Percentiles rank a stretch among this genome's conserved stretches.
phyloP scores from a whole-genome alignment of 192 early-diverging fungal genomes.

The Mortierella antarctica region DNA sequence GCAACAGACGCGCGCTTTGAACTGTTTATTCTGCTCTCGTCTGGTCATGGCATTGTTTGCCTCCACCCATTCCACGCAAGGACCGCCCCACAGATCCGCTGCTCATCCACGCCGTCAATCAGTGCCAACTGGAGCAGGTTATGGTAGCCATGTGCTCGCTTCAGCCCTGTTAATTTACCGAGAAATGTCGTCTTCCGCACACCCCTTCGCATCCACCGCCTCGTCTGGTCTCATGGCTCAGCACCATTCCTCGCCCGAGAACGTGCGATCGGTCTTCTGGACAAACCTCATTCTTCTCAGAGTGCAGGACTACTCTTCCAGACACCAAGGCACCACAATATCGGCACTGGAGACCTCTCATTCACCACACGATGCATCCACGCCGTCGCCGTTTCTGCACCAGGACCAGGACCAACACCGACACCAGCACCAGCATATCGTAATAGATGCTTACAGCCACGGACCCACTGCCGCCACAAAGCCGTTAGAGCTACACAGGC shows the following conservation, averaged over 20 bases:
- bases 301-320: constrained; percentile 22
- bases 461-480: constrained; percentile 4
- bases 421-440: constrained; percentile 11
- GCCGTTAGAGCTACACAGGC: constrained; percentile 56
- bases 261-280: constrained; percentile 32
- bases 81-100: no score
- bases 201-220: constrained; percentile 5
- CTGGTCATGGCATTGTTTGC: no score
- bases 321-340: background rate
- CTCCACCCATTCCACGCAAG: no score
- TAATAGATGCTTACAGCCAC: constrained; percentile 9
- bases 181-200: constrained; percentile 19
- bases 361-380: background rate
- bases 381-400: background rate
- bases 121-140: no score
- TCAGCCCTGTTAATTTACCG: background rate
- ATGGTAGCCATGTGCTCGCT: no score
- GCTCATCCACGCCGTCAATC: no score
- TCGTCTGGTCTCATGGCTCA: background rate
- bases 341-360: background rate
- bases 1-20: no score
- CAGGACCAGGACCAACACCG: background rate
- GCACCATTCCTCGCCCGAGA: constrained; percentile 25
- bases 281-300: constrained; percentile 48
- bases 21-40: no score